These are phyloP conservation scores for Pezicula carpinea DNA, from an alignment of 2,329 filamentous ascomycete species.

Conservation along the genomic window DNA sequence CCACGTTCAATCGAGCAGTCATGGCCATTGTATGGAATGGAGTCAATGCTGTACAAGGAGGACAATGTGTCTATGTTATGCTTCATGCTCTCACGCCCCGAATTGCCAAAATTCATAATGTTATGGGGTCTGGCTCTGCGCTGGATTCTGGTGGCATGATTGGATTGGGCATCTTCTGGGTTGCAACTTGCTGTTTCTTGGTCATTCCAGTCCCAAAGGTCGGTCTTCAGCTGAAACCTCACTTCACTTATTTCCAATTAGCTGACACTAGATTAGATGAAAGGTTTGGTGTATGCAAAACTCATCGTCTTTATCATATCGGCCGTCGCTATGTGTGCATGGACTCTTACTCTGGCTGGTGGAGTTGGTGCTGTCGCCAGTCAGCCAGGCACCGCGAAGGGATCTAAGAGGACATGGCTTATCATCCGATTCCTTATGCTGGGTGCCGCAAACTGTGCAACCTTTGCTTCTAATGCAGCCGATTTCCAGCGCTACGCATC, in stretches of 20 bases:
- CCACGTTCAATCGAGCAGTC: constrained; percentile 37
- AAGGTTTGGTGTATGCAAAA: constrained; percentile 30
- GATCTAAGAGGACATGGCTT: constrained; percentile 32
- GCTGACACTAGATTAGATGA: constrained; percentile 24
- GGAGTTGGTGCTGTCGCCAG: constrained; percentile 24
- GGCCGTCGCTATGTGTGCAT: constrained; percentile 35
- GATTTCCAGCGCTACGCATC: constrained; percentile 40
- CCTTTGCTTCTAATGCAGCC: constrained; percentile 35
- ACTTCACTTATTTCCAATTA: constrained; percentile 7
- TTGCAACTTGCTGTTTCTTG: constrained; percentile 35
- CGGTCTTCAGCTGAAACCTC: constrained; percentile 5
- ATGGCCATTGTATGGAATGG: constrained; percentile 43
- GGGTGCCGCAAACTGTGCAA: constrained; percentile 31
- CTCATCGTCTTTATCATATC: constrained; percentile 33
- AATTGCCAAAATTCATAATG: constrained; percentile 35
- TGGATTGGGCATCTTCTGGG: constrained; percentile 37
- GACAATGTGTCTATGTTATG: constrained; percentile 35
- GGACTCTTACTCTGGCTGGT: constrained; percentile 31
- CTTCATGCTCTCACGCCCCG: constrained; percentile 37
- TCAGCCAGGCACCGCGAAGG: constrained; percentile 27
- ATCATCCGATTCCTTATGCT: constrained; percentile 34
- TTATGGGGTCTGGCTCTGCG: constrained; percentile 35
- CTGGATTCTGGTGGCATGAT: constrained; percentile 37
- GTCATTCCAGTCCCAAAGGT: constrained; percentile 33
- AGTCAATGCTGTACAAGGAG: constrained; percentile 31